These are phyloP conservation scores for Alternaria tenuissima DNA, from an alignment of 2,329 filamentous ascomycete species.

Conservation along the genomic window DNA sequence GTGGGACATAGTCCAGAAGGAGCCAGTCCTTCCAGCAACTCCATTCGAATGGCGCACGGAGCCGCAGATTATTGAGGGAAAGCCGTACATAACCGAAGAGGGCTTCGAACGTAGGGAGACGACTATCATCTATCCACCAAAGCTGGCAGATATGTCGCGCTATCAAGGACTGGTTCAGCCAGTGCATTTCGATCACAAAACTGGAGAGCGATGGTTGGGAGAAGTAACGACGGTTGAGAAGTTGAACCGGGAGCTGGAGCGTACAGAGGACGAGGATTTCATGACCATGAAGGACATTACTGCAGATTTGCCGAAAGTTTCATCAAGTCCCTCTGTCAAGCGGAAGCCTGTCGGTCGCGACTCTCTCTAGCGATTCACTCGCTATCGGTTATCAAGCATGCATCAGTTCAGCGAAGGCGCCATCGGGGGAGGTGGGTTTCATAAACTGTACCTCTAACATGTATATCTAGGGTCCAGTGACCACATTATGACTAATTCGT, in stretches of 20 bases:
- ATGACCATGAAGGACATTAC: constrained; percentile 20
- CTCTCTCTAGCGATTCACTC: constrained; percentile 5
- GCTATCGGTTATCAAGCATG: neutral
- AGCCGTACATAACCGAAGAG: constrained; percentile 47
- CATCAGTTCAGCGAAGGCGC: constrained; percentile 4
- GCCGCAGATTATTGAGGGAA: constrained; percentile 53
- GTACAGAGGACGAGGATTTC: constrained; percentile 12
- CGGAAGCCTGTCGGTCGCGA: constrained; percentile 25
- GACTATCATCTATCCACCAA: constrained; percentile 57
- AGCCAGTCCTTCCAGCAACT: constrained; percentile 17
- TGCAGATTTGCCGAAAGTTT: constrained; percentile 18
- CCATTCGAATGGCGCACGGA: constrained; percentile 33
- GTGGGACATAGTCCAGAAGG: constrained; percentile 40
- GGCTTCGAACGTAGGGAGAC: constrained; percentile 55
- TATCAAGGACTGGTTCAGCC: constrained; percentile 39
- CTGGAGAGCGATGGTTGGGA: constrained; percentile 35
- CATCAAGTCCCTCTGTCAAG: constrained; percentile 14
- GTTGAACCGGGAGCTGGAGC: constrained; percentile 21
- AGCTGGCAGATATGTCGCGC: constrained; percentile 45
- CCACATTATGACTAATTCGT: constrained; percentile 2
- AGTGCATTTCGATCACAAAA: constrained; percentile 43
- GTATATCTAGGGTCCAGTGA: constrained; percentile 4
- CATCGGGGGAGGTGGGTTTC: neutral
- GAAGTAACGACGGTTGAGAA: constrained; percentile 33
- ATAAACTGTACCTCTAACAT: constrained; percentile 1